Percentiles rank a stretch among this genome's conserved stretches.
phyloP scores from a whole-genome alignment of 129 eudicot genomes.

The Pulicaria dysenterica region DNA sequence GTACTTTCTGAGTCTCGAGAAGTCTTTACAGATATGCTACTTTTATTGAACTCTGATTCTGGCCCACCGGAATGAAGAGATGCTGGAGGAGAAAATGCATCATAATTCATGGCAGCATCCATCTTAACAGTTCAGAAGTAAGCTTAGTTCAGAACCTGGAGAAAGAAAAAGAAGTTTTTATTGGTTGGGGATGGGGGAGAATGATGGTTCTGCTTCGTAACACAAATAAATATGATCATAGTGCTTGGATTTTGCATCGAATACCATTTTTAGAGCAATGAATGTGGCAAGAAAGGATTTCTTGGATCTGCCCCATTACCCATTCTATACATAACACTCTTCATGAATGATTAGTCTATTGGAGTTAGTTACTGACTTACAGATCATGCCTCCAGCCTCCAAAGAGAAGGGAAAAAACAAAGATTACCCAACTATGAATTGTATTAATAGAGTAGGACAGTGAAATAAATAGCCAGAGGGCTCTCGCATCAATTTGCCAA shows the following conservation, averaged over 20 bases:
- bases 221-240: neutral
- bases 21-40: conserved; percentile 40
- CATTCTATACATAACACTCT: neutral
- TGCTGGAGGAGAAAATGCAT: conserved; percentile 38
- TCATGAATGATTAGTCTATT: too few relatives aligned
- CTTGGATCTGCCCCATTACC: neutral
- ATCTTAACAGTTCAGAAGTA: conserved; percentile 40
- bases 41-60: conserved; percentile 45
- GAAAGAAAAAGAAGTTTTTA: neutral
- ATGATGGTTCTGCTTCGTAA: neutral
- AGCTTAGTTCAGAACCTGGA: conserved; percentile 35
- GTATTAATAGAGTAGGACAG: neutral
- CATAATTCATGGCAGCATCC: conserved; percentile 45
- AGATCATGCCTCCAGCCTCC: neutral
- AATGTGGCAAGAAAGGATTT: neutral
- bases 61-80: conserved; percentile 46
- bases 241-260: neutral
- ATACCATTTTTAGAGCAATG: neutral
- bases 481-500: neutral
- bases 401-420: neutral
- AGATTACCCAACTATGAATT: neutral
- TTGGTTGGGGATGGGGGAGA: too few relatives aligned
- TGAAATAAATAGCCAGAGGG: neutral
- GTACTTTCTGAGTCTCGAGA: conserved; percentile 53
- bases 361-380: too few relatives aligned